phyloP scores from a whole-genome alignment of 2,329 filamentous ascomycete species.

The Colletotrichum orchidophilum region DNA sequence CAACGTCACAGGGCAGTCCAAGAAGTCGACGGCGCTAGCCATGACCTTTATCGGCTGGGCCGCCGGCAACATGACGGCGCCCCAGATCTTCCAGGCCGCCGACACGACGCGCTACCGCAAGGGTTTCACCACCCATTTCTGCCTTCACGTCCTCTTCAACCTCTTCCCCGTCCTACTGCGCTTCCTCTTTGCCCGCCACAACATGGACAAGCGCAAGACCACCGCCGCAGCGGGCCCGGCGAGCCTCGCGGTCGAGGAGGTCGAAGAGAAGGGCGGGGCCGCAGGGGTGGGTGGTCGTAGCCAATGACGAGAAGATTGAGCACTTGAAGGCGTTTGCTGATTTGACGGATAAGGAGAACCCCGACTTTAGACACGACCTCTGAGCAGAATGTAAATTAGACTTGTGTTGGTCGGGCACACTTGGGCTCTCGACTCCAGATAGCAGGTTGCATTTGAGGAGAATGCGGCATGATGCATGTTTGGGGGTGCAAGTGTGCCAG shows the following conservation, averaged over 20 bases:
- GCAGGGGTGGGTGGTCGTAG: too few relatives aligned
- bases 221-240: background rate
- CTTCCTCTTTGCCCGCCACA: constrained; percentile 39
- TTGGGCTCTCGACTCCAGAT: background rate
- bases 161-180: constrained; percentile 38
- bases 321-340: constrained; percentile 35
- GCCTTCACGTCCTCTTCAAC: constrained; percentile 46
- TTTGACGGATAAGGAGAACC: constrained; percentile 35
- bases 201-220: constrained; percentile 31
- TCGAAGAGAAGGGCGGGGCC: background rate
- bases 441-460: background rate
- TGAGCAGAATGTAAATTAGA: background rate
- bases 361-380: constrained; percentile 34
- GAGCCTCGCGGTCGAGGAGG: background rate
- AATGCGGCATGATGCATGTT: background rate
- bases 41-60: constrained; percentile 29
- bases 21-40: constrained; percentile 71
- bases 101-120: constrained; percentile 65
- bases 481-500: too few relatives aligned
- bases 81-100: constrained; percentile 66
- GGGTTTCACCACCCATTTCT: constrained; percentile 47
- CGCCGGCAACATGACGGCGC: constrained; percentile 72
- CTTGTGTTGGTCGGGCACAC: background rate
- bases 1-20: constrained; percentile 75
- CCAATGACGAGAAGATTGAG: constrained; percentile 28